Conservation (phyloP, 805 yeast species). For the Metschnikowia drakensbergensis region DNA sequence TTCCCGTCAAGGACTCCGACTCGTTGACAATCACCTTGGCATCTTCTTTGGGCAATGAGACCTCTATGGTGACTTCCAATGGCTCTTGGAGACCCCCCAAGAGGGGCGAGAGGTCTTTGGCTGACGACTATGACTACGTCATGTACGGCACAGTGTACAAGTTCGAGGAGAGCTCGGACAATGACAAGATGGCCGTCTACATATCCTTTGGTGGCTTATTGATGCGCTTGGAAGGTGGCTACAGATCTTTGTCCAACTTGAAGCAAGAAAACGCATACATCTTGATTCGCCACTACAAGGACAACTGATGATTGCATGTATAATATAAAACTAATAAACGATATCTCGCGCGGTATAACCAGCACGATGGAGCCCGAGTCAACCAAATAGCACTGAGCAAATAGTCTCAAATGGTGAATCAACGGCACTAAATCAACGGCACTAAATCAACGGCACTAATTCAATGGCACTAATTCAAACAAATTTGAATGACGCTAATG, state of each 20-base stretch:
- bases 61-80: slow-evolving; percentile 43
- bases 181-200: slow-evolving; percentile 77
- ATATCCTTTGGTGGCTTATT: slow-evolving; percentile 94
- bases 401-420: no score
- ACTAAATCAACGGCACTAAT: no score
- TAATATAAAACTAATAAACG: slow-evolving; percentile 9
- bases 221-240: slow-evolving; percentile 91
- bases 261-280: slow-evolving; percentile 94
- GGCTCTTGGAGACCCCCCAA: slow-evolving; percentile 84
- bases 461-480: no score
- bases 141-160: slow-evolving; percentile 98
- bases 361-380: no score
- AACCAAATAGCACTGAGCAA: no score
- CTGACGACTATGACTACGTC: slow-evolving; percentile 96
- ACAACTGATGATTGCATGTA: slow-evolving; percentile 19
- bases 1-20: slow-evolving; percentile 75
- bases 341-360: background rate
- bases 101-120: slow-evolving; percentile 77
- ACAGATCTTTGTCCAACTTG: slow-evolving; percentile 79
- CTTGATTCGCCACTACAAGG: slow-evolving; percentile 70
- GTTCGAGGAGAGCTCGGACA: slow-evolving; percentile 75
- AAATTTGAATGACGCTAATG: no score
- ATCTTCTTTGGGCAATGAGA: slow-evolving; percentile 57
- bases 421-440: no score
- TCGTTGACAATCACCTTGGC: slow-evolving; percentile 85